These are phyloP conservation scores for Alternaria alternata DNA, from an alignment of 2,329 filamentous ascomycete species.

Conservation along the genomic window DNA sequence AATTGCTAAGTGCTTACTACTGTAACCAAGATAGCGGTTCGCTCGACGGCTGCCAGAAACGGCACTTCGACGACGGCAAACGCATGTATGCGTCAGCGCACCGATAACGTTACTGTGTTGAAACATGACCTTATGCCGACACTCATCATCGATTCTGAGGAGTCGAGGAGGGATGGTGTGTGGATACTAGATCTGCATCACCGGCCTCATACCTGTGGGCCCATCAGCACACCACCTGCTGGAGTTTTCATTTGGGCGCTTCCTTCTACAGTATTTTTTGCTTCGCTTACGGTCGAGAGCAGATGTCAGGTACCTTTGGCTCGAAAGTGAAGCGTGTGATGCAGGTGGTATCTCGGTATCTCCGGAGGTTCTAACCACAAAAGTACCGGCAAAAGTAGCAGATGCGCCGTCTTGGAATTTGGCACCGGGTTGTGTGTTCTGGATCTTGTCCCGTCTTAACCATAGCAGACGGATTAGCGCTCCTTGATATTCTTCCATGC, in stretches of 20 bases:
- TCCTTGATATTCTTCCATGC: slow-evolving; percentile 13
- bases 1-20: background rate
- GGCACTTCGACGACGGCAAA: background rate
- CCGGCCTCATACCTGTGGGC: background rate
- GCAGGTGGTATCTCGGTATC: slow-evolving; percentile 17
- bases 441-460: slow-evolving; percentile 8
- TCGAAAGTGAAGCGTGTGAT: slow-evolving; percentile 10
- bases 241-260: background rate
- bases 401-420: slow-evolving; percentile 12
- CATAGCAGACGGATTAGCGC: background rate
- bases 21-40: background rate
- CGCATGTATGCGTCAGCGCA: slow-evolving; percentile 13
- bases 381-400: slow-evolving; percentile 17
- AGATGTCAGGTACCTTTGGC: background rate
- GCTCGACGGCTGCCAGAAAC: background rate
- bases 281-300: slow-evolving; percentile 8
- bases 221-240: background rate
- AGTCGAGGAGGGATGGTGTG: background rate
- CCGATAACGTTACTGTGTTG: background rate
- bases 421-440: slow-evolving; percentile 5
- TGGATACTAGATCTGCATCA: slow-evolving; percentile 2
- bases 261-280: background rate
- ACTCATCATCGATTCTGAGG: slow-evolving; percentile 10
- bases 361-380: slow-evolving; percentile 18
- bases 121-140: slow-evolving; percentile 1